Evolutionary conservation across 1,284 basidiomycete species (phyloP), one percentile per base, ranked within the genome.

Genomic region (Vanrija sp.): DNA sequence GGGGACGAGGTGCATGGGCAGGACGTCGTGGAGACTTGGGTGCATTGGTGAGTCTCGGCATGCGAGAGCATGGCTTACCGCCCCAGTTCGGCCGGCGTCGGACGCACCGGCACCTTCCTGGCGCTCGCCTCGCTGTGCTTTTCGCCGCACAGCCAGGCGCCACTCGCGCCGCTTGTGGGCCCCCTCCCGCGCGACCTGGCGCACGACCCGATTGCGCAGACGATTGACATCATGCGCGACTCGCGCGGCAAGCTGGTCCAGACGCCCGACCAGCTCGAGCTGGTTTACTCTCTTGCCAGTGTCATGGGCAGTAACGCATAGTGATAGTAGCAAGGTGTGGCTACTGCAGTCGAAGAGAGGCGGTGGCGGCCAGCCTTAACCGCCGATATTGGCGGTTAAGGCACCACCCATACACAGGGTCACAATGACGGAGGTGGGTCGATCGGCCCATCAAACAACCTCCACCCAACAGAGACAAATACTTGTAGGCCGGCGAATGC

Each of bases 41-140:
- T 72, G 3, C 72, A 75, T 49, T 75, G 72, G 72, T 73, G 50
- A 49, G 69, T 66, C 2, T 20, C 12, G 41, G 39, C 24, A 10
- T 6, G 41, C 14, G 37, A 20, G 12, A 9, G 24, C 22, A 19
- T 12, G 24, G 6, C 35, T 45, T 41, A 45, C 41, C 6, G 4
- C 9, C 25, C 27, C 44, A 72, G 72, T 55, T 75, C 72, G 4
- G 72, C 72, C 2, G 72, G 72, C 15, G 67, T 75, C 3, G 72
- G 72, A 5, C 54, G 72, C 10, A 75, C 71, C 6, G 71, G 71
- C 3, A 63, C 71, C 3, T 73, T 73, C 55, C 66, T 75, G 49
- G 63, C 68, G 7, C 62, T 75, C 16, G 63, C 67, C 9, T 67
- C 70, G 2, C 44, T 72, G 15, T 54, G 66, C 15, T 24, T 44